Base-by-base conservation (phyloP, 1,139 yeast genomes). In the Scheffersomyces stambukii region DNA sequence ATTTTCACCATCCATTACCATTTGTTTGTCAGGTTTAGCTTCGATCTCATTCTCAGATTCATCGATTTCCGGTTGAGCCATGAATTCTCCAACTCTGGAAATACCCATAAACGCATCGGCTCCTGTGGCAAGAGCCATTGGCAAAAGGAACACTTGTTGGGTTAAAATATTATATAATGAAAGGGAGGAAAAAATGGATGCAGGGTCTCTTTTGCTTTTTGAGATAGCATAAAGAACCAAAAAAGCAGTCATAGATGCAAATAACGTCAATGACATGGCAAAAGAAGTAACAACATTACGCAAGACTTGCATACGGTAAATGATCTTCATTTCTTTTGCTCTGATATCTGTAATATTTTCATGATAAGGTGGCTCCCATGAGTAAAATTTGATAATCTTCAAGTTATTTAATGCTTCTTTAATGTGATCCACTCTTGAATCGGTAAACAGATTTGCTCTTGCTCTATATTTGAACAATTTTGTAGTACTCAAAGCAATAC, bases 161-260 rank as follows among this genome's bases (percentile, higher is more conserved):
- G 77, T 51, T 40, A 73, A 60, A 20, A 77, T 69, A 42, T 79
- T 79, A 62, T 86, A 88, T 33, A 84, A 66, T 0, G 93, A 72
- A 30, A 88, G 63, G 8, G 95, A 81, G 0, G 96, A 74, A 49
- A 88, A 88, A n/a, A 86, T 76, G 19, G 70, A 60, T 3, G 86
- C 89, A 1, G 94, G 80, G 36, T 67, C 64, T 40, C 75, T 67
- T 14, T 64, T 55, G 25, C 68, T 31, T 58, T 39, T 38, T 9
- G 44, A 39, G 4, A 77, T 57, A 23, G 70, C 77, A 42, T 79
- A 80, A 41, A 83, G 58, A 0, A 78, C 79, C 40, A 86, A 71
- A 48, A 86, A 88, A 0, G 95, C 71, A 2, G 78, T 64, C 71
- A 82, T 67, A 3, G 93, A 81, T 1, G 89, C 75, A 37, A 83